phyloP scores from a whole-genome alignment of 2,329 filamentous ascomycete species.

The Calonectria pseudoreteaudii region DNA sequence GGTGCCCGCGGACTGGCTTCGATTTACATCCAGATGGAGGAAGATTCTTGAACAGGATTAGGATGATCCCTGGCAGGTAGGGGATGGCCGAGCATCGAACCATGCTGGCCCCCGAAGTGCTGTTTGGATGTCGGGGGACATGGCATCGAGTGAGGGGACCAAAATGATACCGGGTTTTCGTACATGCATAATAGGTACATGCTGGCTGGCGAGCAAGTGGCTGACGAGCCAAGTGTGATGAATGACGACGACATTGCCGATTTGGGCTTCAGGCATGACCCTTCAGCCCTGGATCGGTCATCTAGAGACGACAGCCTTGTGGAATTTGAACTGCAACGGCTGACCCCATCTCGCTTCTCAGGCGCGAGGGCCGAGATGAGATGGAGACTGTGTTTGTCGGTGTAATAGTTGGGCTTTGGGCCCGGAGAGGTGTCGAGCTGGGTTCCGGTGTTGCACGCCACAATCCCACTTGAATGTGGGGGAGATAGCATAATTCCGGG shows the following conservation, averaged over 20 bases:
- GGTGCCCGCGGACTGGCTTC: constrained; percentile 5
- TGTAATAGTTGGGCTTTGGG: constrained; percentile 2
- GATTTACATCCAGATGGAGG: constrained; percentile 9
- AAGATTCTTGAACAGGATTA: constrained; percentile 15
- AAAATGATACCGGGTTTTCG: neutral
- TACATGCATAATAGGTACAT: constrained; percentile 3
- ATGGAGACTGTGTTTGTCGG: constrained; percentile 17
- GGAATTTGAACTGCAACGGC: constrained; percentile 5
- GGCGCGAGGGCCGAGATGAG: constrained; percentile 13
- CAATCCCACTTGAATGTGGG: constrained; percentile 12
- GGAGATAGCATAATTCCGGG: constrained; percentile 10
- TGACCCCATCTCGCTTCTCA: constrained; percentile 7
- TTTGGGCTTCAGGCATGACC: neutral
- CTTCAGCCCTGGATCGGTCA: neutral
- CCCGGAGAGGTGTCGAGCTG: neutral
- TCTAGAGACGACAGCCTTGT: constrained; percentile 7
- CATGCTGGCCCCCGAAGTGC: constrained; percentile 8
- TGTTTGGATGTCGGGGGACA: constrained; percentile 11
- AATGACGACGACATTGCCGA: constrained; percentile 17
- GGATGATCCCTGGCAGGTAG: constrained; percentile 12
- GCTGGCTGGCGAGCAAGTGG: constrained; percentile 4
- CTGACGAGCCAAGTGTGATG: neutral
- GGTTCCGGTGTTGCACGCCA: neutral
- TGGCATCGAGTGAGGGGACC: constrained; percentile 3
- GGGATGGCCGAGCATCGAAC: constrained; percentile 24